Conservation (phyloP, 495 filamentous ascomycete species). For the Aspergillus campestris region DNA sequence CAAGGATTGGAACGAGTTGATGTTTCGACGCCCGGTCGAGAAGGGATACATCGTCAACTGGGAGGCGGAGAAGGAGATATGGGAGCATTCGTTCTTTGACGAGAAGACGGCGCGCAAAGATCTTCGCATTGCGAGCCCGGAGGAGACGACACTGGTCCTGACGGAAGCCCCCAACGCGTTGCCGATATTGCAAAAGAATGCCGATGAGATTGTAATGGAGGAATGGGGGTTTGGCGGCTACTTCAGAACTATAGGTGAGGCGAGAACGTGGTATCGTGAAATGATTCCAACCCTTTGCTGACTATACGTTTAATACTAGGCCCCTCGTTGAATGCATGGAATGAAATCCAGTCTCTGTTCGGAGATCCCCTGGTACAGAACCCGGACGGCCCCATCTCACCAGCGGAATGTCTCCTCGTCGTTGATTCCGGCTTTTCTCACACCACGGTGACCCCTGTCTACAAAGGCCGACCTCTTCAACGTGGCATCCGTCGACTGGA, state of each 20-base stretch:
- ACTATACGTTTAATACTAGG: conserved; percentile 29
- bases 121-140: conserved; percentile 40
- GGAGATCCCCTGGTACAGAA: conserved; percentile 30
- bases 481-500: conserved; percentile 78
- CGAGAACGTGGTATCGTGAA: background rate
- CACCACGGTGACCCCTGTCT: conserved; percentile 82
- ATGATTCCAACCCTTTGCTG: background rate
- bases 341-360: conserved; percentile 62
- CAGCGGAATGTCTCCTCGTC: conserved; percentile 75
- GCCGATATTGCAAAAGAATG: conserved; percentile 71
- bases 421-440: conserved; percentile 91
- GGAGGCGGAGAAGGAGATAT: conserved; percentile 93
- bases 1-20: conserved; percentile 81
- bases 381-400: conserved; percentile 29
- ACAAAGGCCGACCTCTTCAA: conserved; percentile 73
- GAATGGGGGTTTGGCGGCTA: conserved; percentile 93
- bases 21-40: conserved; percentile 84
- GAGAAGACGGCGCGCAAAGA: conserved; percentile 50
- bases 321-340: conserved; percentile 74
- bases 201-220: conserved; percentile 95
- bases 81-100: conserved; percentile 85
- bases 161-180: conserved; percentile 89
- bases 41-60: conserved; percentile 95
- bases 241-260: conserved; percentile 54
- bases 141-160: conserved; percentile 72